Base-by-base conservation (phyloP, 169 alveolate species). In the Plasmodium yoelii region DNA sequence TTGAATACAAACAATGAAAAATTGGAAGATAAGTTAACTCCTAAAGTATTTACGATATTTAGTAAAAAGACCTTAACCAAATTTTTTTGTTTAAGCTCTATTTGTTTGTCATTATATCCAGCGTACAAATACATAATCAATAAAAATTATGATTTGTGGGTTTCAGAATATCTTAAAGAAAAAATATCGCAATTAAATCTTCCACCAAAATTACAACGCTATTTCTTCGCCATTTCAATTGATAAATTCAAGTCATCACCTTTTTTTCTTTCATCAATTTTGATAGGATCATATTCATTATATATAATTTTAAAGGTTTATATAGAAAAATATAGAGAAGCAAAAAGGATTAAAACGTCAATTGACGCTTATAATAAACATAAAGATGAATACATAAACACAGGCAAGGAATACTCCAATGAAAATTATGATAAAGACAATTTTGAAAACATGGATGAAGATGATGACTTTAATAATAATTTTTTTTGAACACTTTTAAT, bases 251-350 rank as follows among this genome's bases (percentile, higher is more conserved):
- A 68, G 22, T 57, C 77, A 8, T 86, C 91, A 10, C 91, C 91
- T 44, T 65, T 69, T 19, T 86, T 86, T 26, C 47, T 86, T 53
- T 86, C 91, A 60, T 44, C 91, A 63, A 86, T 86, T 57, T 39
- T 86, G 34, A 53, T 86, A 69, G 87, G 75, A 59, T 86, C 91
- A 63, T 86, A 86, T 72, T 59, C 91, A 39, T 59, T 86, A 53
- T 86, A 86, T 60, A 71, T 86, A 34, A 70, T 86, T 69, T 57
- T 86, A 59, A 86, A 86, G 59, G 91, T 86, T 57, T 86, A 86
- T 70, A 57, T 86, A 69, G 91, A 86, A 86, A 86, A 86, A 86
- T 59, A 65, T 59, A 86, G 67, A 56, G 91, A 86, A 72, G 86
- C 82, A 60, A 86, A 47, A 51, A 47, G 91, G 75, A 86, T 86